Conservation (phyloP, 2,329 filamentous ascomycete species). For the Curvularia verruculosa region DNA sequence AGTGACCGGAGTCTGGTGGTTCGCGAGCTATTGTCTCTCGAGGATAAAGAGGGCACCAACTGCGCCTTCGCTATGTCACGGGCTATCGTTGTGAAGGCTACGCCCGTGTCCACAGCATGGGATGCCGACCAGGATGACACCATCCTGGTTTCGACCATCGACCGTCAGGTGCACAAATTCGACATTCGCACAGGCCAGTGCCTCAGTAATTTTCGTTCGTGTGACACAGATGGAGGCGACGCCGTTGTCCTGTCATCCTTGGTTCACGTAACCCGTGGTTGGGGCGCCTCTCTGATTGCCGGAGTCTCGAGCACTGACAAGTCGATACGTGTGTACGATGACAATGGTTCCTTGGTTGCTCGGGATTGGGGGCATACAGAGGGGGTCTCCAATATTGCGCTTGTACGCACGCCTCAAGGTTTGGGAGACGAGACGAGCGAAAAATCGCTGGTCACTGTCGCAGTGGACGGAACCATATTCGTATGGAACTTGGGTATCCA, state of each 20-base stretch:
- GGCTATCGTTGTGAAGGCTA: constrained; percentile 82
- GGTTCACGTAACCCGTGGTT: constrained; percentile 62
- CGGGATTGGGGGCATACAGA: constrained; percentile 96
- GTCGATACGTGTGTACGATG: constrained; percentile 89
- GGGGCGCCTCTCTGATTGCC: constrained; percentile 71
- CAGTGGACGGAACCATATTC: constrained; percentile 59
- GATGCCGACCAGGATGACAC: constrained; percentile 64
- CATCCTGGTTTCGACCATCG: constrained; percentile 66
- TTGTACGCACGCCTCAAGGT: constrained; percentile 56
- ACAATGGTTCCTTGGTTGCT: constrained; percentile 77
- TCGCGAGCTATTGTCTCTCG: constrained; percentile 75
- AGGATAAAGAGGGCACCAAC: constrained; percentile 62
- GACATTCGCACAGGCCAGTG: constrained; percentile 71
- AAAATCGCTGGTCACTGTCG: constrained; percentile 55
- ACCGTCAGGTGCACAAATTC: constrained; percentile 65
- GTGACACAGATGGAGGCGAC: constrained; percentile 79
- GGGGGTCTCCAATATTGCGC: constrained; percentile 82
- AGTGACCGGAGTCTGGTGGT: constrained; percentile 82
- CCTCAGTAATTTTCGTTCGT: constrained; percentile 77
- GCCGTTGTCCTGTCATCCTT: constrained; percentile 83
- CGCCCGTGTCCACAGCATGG: constrained; percentile 82
- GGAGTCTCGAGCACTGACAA: constrained; percentile 96
- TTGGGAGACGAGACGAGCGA: constrained; percentile 56
- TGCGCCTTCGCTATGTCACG: constrained; percentile 78
- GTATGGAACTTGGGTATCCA: constrained; percentile 51